A percentile compares a stretch with the other conserved stretches of the same genome.
These are phyloP conservation scores for Globisporangium splendens DNA, from an alignment of 352 stramenopile species.

Conservation along the genomic window DNA sequence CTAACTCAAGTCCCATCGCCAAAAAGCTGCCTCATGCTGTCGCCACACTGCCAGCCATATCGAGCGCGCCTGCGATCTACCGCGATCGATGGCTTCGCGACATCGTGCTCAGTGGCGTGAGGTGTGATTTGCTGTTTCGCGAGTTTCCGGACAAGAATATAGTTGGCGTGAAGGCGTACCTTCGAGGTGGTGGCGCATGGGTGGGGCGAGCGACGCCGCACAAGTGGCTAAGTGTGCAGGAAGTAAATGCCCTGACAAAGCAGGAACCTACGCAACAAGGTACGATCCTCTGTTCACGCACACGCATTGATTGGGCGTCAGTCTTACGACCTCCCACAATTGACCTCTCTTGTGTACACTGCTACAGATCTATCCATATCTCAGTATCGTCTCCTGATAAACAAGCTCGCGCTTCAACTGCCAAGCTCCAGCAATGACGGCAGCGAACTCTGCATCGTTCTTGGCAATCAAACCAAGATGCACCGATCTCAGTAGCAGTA, in stretches of 20 bases:
- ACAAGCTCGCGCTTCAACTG: neutral
- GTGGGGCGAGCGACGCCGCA: constrained; percentile 2
- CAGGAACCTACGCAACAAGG: neutral
- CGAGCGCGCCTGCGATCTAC: neutral
- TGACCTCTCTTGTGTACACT: neutral
- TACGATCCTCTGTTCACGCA: neutral
- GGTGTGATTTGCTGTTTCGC: constrained; percentile 8
- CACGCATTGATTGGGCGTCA: neutral
- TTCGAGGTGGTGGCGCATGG: constrained; percentile 5
- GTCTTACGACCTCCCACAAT: neutral
- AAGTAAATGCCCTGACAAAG: neutral
- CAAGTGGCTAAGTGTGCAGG: constrained; percentile 6
- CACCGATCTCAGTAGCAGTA: neutral
- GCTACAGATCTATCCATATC: neutral
- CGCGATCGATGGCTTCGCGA: neutral
- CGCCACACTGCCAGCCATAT: neutral
- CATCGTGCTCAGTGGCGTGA: constrained; percentile 1
- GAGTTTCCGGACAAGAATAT: constrained; percentile 5
- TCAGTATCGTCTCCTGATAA: neutral
- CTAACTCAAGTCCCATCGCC: neutral
- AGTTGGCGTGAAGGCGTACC: constrained; percentile 6
- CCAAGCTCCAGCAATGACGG: neutral
- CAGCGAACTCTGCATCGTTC: neutral
- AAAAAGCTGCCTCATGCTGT: neutral
- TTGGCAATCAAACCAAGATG: neutral